These are phyloP conservation scores for Claviceps pazoutovae DNA, from an alignment of 2,329 filamentous ascomycete genomes.

Conservation along the genomic window DNA sequence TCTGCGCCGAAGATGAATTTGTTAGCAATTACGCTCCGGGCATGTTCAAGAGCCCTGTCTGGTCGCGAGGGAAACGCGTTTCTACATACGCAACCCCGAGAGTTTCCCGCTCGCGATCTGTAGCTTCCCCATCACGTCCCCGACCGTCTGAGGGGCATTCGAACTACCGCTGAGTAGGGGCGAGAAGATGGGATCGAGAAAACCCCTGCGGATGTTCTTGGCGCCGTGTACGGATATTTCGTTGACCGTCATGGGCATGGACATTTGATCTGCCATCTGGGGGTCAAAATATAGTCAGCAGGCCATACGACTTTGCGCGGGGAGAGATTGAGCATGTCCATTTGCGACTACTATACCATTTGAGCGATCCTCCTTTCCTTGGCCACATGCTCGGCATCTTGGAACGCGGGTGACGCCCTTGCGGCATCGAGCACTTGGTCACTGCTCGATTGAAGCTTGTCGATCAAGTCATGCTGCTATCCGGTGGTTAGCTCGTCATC, in stretches of 20 bases:
- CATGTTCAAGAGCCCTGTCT: too few relatives aligned
- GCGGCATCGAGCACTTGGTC: conserved; percentile 25
- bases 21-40: conserved; percentile 12
- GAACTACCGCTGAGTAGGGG: conserved; percentile 60
- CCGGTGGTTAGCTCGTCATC: neutral
- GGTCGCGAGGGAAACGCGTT: neutral
- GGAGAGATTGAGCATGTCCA: neutral
- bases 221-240: conserved; percentile 75
- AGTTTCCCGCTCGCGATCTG: conserved; percentile 60
- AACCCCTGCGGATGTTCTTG: conserved; percentile 65
- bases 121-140: conserved; percentile 63
- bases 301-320: too few relatives aligned
- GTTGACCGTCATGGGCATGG: conserved; percentile 76
- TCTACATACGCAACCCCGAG: conserved; percentile 56
- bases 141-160: conserved; percentile 58
- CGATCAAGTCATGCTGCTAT: conserved; percentile 20
- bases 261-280: conserved; percentile 54
- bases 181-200: conserved; percentile 68
- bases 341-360: conserved; percentile 15
- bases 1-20: conserved; percentile 31
- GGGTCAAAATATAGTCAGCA: too few relatives aligned
- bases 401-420: conserved; percentile 21
- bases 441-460: conserved; percentile 26
- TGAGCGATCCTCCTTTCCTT: conserved; percentile 25
- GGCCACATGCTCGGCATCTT: conserved; percentile 24